Conservation (phyloP, 2,329 filamentous ascomycete species). For the Trichoderma sp. region DNA sequence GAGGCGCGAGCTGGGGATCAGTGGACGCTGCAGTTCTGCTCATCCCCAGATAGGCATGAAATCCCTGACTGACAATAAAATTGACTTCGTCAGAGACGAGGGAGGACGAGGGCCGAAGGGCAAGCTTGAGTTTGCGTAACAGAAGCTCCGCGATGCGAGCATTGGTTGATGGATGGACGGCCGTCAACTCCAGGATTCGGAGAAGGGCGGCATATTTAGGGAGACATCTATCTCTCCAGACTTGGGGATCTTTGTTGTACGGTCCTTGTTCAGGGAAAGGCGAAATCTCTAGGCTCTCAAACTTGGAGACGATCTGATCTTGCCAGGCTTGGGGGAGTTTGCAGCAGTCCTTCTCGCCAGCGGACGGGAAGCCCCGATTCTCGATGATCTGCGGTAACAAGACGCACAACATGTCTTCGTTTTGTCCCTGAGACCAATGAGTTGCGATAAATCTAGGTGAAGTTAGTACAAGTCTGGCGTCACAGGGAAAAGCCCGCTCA, state of each 20-base stretch:
- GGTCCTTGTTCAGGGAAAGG: constrained; percentile 63
- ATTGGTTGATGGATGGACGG: constrained; percentile 63
- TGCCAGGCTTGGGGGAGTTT: constrained; percentile 66
- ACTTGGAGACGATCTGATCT: constrained; percentile 66
- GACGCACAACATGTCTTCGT: constrained; percentile 67
- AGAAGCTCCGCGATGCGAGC: constrained; percentile 64
- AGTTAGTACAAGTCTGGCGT: neutral
- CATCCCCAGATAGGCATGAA: constrained; percentile 68
- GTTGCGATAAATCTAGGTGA: constrained; percentile 65
- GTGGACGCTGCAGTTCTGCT: constrained; percentile 55
- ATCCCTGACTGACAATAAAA: constrained; percentile 72
- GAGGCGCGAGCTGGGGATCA: constrained; percentile 59
- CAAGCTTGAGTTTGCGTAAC: constrained; percentile 62
- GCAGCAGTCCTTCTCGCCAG: constrained; percentile 52
- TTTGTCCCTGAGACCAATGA: constrained; percentile 64
- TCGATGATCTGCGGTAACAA: constrained; percentile 64
- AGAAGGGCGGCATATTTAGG: constrained; percentile 67
- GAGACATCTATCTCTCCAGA: constrained; percentile 61
- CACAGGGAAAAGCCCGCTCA: neutral
- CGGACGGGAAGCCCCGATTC: constrained; percentile 51
- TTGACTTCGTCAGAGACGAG: constrained; percentile 61
- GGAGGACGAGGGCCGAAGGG: constrained; percentile 58
- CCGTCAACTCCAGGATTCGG: constrained; percentile 58
- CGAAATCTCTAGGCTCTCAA: constrained; percentile 61
- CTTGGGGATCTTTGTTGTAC: constrained; percentile 59